Evolutionary conservation across 495 filamentous ascomycete genomes (phyloP), one percentile per base, ranked within the genome.

Genomic region (Barbatosphaeria neglecta): DNA sequence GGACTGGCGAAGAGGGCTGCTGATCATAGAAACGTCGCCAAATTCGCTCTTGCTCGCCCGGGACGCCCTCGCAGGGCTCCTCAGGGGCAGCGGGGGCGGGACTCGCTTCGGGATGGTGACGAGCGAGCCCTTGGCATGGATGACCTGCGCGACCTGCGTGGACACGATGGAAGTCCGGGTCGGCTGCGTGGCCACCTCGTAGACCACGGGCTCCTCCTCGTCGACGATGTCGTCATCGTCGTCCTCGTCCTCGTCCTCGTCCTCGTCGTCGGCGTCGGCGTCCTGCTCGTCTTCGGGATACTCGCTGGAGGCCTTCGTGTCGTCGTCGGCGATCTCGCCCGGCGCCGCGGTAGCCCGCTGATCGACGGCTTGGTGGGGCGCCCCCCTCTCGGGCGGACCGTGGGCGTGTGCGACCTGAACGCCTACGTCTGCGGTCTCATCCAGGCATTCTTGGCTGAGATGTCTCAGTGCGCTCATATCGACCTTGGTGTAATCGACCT

Each of bases 41-140:
- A 43, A 54, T 2, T 65, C 61, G 44, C 47, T 60, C 43, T 59
- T 69, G 50, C 63, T 66, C 41, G 55, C 65, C 17, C 64, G 51
- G 9, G 70, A 74, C 9, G 55, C 43, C 40, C 70, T 62, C 6
- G 69, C 70, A 10, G 83, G 80, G 48, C 75, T 82, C 24, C 80
- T 68, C 4, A 73, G 67, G 4, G 83, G 83, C 17, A 86, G 69
- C 2, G 80, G 67, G 11, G 85, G 84, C 6, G 81, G 70, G 2
- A 79, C 63, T 23, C 83, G 67, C 63, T 86, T 86, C 1, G 82
- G 77, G 56, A 90, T 87, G 18, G 75, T 83, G 22, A 90, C 81
- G 15, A 87, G 58, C 20, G 76, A 74, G 16, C 81, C 82, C 39
- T 77, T 65, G 22, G 65, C 72, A 24, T 70, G 65, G 40, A 69